These are phyloP conservation scores for Sporobolomyces pararoseus DNA, from an alignment of 768 basidiomycete species.

Conservation along the genomic window DNA sequence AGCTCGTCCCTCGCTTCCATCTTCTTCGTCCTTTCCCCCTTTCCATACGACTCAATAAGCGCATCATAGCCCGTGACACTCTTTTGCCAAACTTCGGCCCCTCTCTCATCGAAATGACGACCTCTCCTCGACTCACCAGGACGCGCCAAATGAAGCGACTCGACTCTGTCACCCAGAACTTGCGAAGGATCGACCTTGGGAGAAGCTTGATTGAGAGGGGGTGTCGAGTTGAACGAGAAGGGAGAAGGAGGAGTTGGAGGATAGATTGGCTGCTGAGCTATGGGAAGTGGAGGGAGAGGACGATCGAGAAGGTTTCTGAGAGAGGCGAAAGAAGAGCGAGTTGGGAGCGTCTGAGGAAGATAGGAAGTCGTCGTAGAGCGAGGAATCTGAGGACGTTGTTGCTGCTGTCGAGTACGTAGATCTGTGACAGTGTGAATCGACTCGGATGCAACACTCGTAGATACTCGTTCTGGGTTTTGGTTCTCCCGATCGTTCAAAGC, in stretches of 20 bases:
- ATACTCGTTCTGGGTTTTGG: neutral
- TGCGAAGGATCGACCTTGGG: neutral
- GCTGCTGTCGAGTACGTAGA: no score
- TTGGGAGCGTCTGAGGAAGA: neutral
- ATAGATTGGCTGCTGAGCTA: neutral
- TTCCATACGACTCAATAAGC: no score
- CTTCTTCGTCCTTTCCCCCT: no score
- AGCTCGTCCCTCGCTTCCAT: no score
- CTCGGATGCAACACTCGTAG: no score
- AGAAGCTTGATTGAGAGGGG: neutral
- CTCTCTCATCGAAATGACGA: neutral
- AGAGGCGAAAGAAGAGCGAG: neutral
- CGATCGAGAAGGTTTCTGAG: neutral
- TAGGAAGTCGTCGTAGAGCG: no score
- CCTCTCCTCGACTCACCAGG: neutral
- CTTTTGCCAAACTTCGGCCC: no score
- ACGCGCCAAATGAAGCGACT: neutral
- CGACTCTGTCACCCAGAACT: neutral
- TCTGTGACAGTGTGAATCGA: no score
- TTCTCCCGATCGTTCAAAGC: neutral
- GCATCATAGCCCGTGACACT: no score
- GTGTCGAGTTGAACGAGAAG: neutral
- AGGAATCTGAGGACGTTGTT: no score
- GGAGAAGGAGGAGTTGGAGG: neutral
- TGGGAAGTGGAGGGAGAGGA: slow-evolving; percentile 2